Evolutionary conservation across 1,284 basidiomycete genomes (phyloP).

Genomic region (Fomitopsis betulina): DNA sequence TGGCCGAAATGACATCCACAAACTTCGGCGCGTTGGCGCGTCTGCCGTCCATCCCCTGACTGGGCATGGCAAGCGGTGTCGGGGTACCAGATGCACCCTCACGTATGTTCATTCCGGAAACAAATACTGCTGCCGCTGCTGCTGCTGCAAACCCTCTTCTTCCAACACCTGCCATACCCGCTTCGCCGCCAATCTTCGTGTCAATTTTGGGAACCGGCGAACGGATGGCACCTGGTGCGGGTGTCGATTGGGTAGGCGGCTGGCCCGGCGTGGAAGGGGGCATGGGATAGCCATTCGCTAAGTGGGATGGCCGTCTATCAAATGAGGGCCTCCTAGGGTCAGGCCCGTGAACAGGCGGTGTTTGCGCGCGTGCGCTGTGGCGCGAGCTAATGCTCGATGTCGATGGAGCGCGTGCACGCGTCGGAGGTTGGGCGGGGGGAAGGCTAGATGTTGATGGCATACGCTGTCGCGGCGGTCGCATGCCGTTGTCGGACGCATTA

Average conservation of each 20-base stretch:
- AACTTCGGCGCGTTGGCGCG: conserved; percentile 44
- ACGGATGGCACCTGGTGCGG: not conserved
- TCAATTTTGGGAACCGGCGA: conserved; percentile 37
- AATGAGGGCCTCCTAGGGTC: conserved; percentile 11
- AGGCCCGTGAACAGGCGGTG: conserved; percentile 14
- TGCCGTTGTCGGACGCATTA: not conserved
- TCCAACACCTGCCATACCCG: conserved; percentile 89
- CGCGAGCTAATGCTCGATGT: conserved; percentile 6
- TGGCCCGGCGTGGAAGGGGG: not conserved
- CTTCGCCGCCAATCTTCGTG: conserved; percentile 73
- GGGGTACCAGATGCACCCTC: not conserved
- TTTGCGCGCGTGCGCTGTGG: conserved; percentile 12
- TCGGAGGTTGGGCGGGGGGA: conserved; percentile 8
- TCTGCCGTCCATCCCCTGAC: conserved; percentile 30
- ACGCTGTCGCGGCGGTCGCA: conserved; percentile 2
- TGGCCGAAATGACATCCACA: conserved; percentile 43
- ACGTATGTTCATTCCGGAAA: conserved; percentile 15
- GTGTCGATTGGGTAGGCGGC: conserved; percentile 1
- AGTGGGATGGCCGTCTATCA: conserved; percentile 12
- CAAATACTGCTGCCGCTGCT: conserved; percentile 65
- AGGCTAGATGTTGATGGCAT: conserved; percentile 5
- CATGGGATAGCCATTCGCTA: not conserved
- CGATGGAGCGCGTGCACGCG: conserved; percentile 17
- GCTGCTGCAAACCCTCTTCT: conserved; percentile 81
- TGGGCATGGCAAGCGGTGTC: conserved; percentile 13